Evolutionary conservation across 345 rosid species (phyloP), one percentile per base, ranked within the genome.

Genomic region (Dipteronia sinensis): DNA sequence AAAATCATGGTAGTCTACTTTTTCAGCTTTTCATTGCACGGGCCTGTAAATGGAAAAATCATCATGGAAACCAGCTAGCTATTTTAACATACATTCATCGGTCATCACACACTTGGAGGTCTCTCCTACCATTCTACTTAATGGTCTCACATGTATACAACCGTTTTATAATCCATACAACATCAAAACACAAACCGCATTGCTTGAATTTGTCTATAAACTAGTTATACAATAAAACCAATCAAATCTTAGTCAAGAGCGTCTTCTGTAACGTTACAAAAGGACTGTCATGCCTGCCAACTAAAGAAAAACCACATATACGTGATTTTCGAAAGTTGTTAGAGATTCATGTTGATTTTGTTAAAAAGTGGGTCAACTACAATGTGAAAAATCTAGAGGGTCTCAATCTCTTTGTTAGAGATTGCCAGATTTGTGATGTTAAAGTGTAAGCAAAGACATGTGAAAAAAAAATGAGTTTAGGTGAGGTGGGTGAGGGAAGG

Each of bases 11-110:
- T 25, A 27, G 53, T 44, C 12, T 4, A 15, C 55, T 34, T 51
- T 59, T 71, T 53, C 78, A 72, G 82, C 82, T 82, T 82, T 79
- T 59, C n/a, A 68, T 34, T 67, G 77, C 82, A 79, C 76, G 78
- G 67, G 82, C 74, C 20, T 58, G 51, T 17, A 66, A 61, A n/a
- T 29, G 46, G 20, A 47, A 17, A 73, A 63, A 22, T 40, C 79
- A 65, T 77, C 68, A 68, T 73, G 23, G 68, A 65, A 20, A 17
- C 55, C 55, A 49, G 55, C 55, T 15, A 42, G 10, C 16, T 10
- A 47, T 3, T 47, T 47, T 6, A 47, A 47, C 53, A 12, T 12
- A 12, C 62, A 19, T 56, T 56, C 62, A 56, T 6, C 5, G 4
- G 5, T 3, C 5, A 31, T 31, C 38, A 34, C 38, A 5, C 1